Base-by-base conservation (phyloP, 2,329 filamentous ascomycete species). In the Microcera coccophila region DNA sequence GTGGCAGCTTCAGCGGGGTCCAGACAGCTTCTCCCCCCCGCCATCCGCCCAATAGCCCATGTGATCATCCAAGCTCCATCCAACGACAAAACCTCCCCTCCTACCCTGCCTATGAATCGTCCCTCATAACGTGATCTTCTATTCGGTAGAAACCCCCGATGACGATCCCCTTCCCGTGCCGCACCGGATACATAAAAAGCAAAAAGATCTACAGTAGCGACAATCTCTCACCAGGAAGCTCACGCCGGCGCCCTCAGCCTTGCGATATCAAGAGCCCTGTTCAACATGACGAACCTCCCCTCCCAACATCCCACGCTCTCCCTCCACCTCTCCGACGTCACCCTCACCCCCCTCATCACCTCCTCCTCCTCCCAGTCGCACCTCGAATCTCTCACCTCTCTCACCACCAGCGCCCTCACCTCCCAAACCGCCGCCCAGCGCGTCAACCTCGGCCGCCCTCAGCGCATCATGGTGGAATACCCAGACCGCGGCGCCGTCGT, bases 391-490 rank as follows among this genome's bases (percentile, higher is more conserved):
- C 71, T 83, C 39, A 70, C 74, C 5, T 60, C 68, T 4, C 71
- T 82, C 32, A 70, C 78, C 22, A 69, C 70, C 35, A 70, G 72
- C 38, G 75, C 78, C 14, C 68, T 81, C 18, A 69, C 68, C 45
- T 73, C 74, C 11, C 73, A 76, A 55, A 73, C 76, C 35, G 67
- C 76, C 37, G 73, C 75, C 4, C 64, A 66, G 24, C 73, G 78
- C 38, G 68, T 81, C 5, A 72, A 70, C 36, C 69, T 79, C 33
- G 79, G 79, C 50, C 55, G 59, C 5, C 75, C 78, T 3, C 69
- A 76, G 55, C 75, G 78, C 59, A 70, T 82, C 49, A 75, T 82
- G 61, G 72, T 82, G 57, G 78, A 82, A 58, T 76, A 77, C 57
- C 65, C 64, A 3, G 63, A 67, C 29, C 62, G 63, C 37, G 68